Evolutionary conservation across 768 basidiomycete genomes (phyloP), one percentile per base, ranked within the genome.

Genomic region (Mycena venus): DNA sequence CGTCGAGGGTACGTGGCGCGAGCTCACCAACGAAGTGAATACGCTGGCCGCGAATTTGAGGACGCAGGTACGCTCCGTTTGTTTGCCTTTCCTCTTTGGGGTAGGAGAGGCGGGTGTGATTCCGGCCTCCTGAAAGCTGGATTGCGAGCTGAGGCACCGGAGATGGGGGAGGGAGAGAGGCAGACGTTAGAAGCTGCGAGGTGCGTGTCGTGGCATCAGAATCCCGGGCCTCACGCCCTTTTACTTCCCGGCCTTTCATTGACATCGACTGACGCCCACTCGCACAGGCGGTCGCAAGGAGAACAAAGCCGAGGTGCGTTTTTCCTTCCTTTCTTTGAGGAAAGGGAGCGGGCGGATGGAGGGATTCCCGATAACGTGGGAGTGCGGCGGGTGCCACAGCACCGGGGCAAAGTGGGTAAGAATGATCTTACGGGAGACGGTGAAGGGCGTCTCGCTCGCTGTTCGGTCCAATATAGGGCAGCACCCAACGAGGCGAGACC

Each of bases 1-100:
- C 32, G 92, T 93, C 7, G 89, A 93, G 78, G 92, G 92, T 65
- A 92, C 91, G 78, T 93, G 92, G 92, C 74, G 89, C 88, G 86
- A 86, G 65, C 80, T 92, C 70, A 87, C 88, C 25, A 88, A 90
- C 75, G 90, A 92, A 68, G 91, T 91, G 67, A 91, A 90, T 79
- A 77, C 89, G 71, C 87, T 93, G 90, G 92, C 92, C 1, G 87
- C 83, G 68, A 93, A 93, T 80, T 81, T 93, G 82, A 93, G 91
- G 29, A 19, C 7, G 53, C 29, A 55, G 53, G 29, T 31, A 14
- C 19, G 47, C 19, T 21, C 21, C 8, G 17, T 47, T 23, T 47
- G n/a, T 15, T 38, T 38, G 10, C 10, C 36, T 15, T 38, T 38
- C 15, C 36, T 14, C 15, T 14, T 38, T 38, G 10, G 36, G 36